These are phyloP conservation scores for Teunomyces funiuensis DNA, from an alignment of 805 yeast species.

Conservation along the genomic window DNA sequence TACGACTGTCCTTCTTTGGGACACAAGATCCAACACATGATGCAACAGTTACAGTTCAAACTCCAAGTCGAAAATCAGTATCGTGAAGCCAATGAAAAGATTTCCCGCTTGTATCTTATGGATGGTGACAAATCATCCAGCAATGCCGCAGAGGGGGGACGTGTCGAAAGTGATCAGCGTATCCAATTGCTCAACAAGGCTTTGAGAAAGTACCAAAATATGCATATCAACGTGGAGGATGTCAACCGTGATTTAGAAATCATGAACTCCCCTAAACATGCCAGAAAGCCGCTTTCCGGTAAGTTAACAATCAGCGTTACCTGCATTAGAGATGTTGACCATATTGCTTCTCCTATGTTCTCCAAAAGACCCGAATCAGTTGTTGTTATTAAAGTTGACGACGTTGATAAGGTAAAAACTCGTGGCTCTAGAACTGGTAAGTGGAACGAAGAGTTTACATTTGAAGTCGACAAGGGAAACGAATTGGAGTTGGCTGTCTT, in stretches of 20 bases:
- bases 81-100: slow-evolving; percentile 87
- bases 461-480: slow-evolving; percentile 85
- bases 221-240: slow-evolving; percentile 71
- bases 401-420: slow-evolving; percentile 76
- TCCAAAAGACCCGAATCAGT: slow-evolving; percentile 77
- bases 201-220: slow-evolving; percentile 82
- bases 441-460: slow-evolving; percentile 79
- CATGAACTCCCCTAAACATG: slow-evolving; percentile 66
- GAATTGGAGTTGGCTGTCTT: slow-evolving; percentile 87
- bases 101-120: slow-evolving; percentile 77
- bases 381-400: slow-evolving; percentile 82
- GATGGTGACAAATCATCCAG: slow-evolving; percentile 89
- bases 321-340: slow-evolving; percentile 87
- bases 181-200: slow-evolving; percentile 82
- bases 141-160: slow-evolving; percentile 87
- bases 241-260: slow-evolving; percentile 65
- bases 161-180: slow-evolving; percentile 79
- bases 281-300: slow-evolving; percentile 85
- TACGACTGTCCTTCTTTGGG: slow-evolving; percentile 95
- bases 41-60: slow-evolving; percentile 91
- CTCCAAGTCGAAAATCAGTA: slow-evolving; percentile 93
- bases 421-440: slow-evolving; percentile 72
- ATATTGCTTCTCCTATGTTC: slow-evolving; percentile 80
- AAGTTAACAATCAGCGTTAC: slow-evolving; percentile 68
- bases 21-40: slow-evolving; percentile 91